These are phyloP conservation scores for Kwoniella bestiolae DNA, from an alignment of 768 basidiomycete genomes.

Conservation along the genomic window DNA sequence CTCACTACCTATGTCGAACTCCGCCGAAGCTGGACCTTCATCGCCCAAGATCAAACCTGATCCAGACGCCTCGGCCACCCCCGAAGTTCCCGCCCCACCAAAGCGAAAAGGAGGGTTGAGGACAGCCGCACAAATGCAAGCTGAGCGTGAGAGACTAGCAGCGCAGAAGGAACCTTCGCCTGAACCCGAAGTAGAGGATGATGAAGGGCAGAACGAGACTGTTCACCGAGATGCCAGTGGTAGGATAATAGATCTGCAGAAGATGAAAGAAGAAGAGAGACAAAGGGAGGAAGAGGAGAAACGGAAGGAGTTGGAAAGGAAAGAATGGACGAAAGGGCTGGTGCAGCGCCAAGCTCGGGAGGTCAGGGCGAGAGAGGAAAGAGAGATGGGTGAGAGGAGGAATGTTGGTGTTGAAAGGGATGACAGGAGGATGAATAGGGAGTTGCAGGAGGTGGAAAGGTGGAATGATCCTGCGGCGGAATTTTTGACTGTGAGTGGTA, in stretches of 20 bases:
- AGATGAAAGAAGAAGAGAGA: conserved; percentile 81
- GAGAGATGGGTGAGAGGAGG: conserved; percentile 65
- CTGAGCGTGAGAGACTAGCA: conserved; percentile 64
- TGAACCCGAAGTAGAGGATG: conserved; percentile 12
- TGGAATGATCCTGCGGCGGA: conserved; percentile 99
- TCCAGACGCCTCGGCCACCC: conserved; percentile 25
- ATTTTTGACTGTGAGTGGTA: conserved; percentile 75
- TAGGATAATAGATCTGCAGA: conserved; percentile 83
- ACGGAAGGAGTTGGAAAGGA: conserved; percentile 74
- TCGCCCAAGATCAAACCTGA: conserved; percentile 59
- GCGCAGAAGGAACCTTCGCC: conserved; percentile 38
- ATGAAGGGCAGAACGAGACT: conserved; percentile 63
- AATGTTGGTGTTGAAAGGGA: conserved; percentile 79
- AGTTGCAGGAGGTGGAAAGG: conserved; percentile 74
- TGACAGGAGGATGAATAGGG: conserved; percentile 83
- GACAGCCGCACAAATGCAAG: conserved; percentile 68
- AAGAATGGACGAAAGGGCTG: conserved; percentile 98
- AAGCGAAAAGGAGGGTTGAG: conserved; percentile 72
- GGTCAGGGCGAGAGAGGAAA: conserved; percentile 67
- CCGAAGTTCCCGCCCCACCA: conserved; percentile 26
- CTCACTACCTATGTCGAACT: conserved; percentile 28
- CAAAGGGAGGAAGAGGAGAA: conserved; percentile 76
- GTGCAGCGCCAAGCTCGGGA: conserved; percentile 84
- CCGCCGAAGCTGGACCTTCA: conserved; percentile 14
- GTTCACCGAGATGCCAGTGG: conserved; percentile 91